A percentile compares a stretch with the other conserved stretches of the same genome.
These are phyloP conservation scores for Teratosphaeriaceae sp. DNA, from an alignment of 2,329 filamentous ascomycete genomes.

Conservation along the genomic window DNA sequence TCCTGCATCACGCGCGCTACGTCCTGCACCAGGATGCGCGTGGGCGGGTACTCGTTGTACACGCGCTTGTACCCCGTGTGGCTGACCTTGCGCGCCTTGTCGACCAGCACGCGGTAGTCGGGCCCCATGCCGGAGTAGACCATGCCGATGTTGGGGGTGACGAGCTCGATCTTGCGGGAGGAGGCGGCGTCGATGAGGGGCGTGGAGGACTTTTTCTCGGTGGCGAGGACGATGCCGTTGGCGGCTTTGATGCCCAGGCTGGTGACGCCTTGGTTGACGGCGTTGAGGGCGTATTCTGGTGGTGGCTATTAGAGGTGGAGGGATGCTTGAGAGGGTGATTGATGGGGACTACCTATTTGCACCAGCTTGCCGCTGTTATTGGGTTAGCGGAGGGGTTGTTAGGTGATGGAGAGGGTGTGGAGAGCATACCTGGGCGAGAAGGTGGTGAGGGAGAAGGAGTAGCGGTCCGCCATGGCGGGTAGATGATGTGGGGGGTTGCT, in stretches of 20 bases:
- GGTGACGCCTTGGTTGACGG: constrained; percentile 98
- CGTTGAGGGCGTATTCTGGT: constrained; percentile 96
- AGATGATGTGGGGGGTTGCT: neutral
- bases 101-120: constrained; percentile 94
- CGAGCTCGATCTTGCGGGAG: constrained; percentile 92
- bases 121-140: constrained; percentile 99
- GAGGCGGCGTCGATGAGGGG: constrained; percentile 93
- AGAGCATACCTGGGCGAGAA: constrained; percentile 91
- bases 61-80: constrained; percentile 99
- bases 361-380: constrained; percentile 85
- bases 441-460: constrained; percentile 98
- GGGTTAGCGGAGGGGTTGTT: constrained; percentile 36
- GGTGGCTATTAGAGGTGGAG: constrained; percentile 10
- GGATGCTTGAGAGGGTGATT: neutral
- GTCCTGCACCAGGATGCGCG: constrained; percentile 97
- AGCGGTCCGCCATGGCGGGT: constrained; percentile 84
- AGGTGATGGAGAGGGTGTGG: neutral
- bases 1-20: constrained; percentile 98
- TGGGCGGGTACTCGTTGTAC: constrained; percentile 99
- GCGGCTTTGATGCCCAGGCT: constrained; percentile 98
- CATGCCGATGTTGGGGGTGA: constrained; percentile 99
- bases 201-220: constrained; percentile 98
- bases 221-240: constrained; percentile 97
- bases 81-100: constrained; percentile 96
- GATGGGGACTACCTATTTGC: constrained; percentile 69